Conservation (phyloP, 2,329 filamentous ascomycete genomes). For the Monilinia aucupariae region DNA sequence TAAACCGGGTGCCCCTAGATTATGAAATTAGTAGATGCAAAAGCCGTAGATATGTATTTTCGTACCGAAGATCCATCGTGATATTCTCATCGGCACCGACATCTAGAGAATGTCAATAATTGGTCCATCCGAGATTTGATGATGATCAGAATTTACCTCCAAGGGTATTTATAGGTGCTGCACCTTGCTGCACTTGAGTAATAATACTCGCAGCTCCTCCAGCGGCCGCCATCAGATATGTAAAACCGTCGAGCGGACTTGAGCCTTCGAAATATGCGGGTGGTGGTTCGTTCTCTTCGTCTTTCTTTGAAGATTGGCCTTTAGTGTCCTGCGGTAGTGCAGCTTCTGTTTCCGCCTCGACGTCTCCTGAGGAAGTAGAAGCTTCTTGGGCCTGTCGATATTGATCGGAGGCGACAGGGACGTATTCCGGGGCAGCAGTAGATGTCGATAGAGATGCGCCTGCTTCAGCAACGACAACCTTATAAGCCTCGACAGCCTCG, state of each 20-base stretch:
- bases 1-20: constrained; percentile 81
- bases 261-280: constrained; percentile 94
- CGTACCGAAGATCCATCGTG: constrained; percentile 85
- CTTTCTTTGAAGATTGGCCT: constrained; percentile 66
- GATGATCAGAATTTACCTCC: constrained; percentile 56
- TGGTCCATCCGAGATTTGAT: neutral
- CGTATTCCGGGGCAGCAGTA: constrained; percentile 56
- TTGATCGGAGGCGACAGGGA: constrained; percentile 39
- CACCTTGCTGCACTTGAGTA: constrained; percentile 93
- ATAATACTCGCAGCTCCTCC: constrained; percentile 97
- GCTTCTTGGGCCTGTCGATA: constrained; percentile 20
- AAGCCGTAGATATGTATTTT: constrained; percentile 6
- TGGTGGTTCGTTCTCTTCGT: constrained; percentile 82
- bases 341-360: constrained; percentile 71
- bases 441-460: constrained; percentile 42
- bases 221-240: constrained; percentile 96
- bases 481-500: constrained; percentile 37
- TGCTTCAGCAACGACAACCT: constrained; percentile 37
- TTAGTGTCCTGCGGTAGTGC: constrained; percentile 79
- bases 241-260: constrained; percentile 86
- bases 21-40: constrained; percentile 31
- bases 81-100: constrained; percentile 89
- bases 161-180: constrained; percentile 79
- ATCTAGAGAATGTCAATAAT: constrained; percentile 45
- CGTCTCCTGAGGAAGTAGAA: constrained; percentile 39